These are phyloP conservation scores for Gossypium arboreum DNA, from an alignment of 345 rosid genomes.

Conservation along the genomic window DNA sequence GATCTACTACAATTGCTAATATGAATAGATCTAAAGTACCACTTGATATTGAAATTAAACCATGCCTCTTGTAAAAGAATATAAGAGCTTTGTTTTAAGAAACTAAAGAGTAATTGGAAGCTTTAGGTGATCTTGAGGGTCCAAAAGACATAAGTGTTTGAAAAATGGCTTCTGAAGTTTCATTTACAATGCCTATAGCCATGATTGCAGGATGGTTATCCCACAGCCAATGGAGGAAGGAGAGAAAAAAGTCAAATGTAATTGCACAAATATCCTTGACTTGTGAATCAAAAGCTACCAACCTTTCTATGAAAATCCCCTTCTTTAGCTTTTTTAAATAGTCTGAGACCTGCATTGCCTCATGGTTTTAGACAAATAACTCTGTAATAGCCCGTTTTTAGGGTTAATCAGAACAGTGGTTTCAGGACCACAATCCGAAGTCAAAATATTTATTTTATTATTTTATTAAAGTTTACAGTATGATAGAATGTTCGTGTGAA, in stretches of 20 bases:
- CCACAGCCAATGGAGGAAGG: slow-evolving; percentile 44
- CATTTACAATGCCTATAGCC: slow-evolving; percentile 94
- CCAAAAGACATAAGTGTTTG: slow-evolving; percentile 92
- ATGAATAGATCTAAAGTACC: not conserved
- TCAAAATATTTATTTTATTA: too few species aligned
- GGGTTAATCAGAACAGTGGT: too few species aligned
- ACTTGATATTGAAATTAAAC: not conserved
- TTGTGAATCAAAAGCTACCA: slow-evolving; percentile 22
- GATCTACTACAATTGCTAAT: not conserved
- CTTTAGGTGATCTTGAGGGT: slow-evolving; percentile 88
- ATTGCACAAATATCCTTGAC: slow-evolving; percentile 10
- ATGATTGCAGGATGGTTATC: slow-evolving; percentile 96
- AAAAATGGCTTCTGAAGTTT: slow-evolving; percentile 86
- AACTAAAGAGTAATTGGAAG: slow-evolving; percentile 3
- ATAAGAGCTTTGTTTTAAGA: slow-evolving; percentile 3
- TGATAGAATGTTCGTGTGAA: too few species aligned
- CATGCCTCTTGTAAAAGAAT: not conserved
- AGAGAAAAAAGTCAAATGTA: slow-evolving; percentile 3
- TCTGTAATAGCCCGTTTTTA: not conserved
- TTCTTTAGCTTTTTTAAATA: slow-evolving; percentile 88
- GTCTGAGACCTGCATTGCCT: slow-evolving; percentile 63
- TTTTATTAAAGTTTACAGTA: too few species aligned
- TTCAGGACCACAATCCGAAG: too few species aligned
- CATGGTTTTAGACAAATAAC: slow-evolving; percentile 18
- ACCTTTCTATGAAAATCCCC: slow-evolving; percentile 67